A percentile compares a stretch with the other conserved stretches of the same genome.
Conservation (phyloP, 2,329 filamentous ascomycete species). For the Scedosporium aurantiacum region DNA sequence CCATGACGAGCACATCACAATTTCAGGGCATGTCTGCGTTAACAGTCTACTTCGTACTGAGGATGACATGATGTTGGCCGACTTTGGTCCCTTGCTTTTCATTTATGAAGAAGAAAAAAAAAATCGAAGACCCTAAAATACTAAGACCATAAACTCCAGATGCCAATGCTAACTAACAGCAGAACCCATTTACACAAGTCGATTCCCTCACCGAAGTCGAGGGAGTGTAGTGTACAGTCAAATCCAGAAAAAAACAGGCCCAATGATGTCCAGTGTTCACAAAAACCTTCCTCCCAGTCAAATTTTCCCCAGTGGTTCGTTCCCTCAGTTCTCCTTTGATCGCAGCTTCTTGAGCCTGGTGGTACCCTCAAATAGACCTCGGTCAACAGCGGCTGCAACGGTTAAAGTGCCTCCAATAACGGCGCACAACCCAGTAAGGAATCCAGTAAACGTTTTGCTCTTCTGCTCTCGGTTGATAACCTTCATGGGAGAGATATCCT, state of each 20-base stretch:
- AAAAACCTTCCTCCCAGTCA: not conserved
- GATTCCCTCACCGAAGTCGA: not conserved
- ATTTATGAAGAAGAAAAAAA: not conserved
- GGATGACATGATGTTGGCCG: not conserved
- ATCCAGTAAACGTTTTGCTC: slow-evolving; percentile 80
- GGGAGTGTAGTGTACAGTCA: not conserved
- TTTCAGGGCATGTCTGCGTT: not conserved
- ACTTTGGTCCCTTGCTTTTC: not conserved
- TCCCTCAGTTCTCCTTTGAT: slow-evolving; percentile 43
- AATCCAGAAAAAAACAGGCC: not conserved
- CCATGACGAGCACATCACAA: not conserved
- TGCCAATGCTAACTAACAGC: slow-evolving; percentile 1
- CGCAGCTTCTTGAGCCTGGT: slow-evolving; percentile 79
- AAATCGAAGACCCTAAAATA: not conserved
- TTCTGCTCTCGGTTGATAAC: slow-evolving; percentile 93
- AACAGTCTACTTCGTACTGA: not conserved
- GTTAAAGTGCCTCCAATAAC: slow-evolving; percentile 92
- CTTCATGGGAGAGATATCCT: slow-evolving; percentile 99
- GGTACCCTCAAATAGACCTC: slow-evolving; percentile 80
- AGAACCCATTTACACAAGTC: not conserved
- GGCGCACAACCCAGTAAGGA: slow-evolving; percentile 87
- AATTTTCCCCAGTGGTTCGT: not conserved
- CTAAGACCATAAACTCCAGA: slow-evolving; percentile 3
- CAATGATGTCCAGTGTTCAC: not conserved
- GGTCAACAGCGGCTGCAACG: slow-evolving; percentile 85